A percentile compares a stretch with the other conserved stretches of the same genome.
Conservation (phyloP, 768 basidiomycete genomes). For the Asterophora lycoperdoides region DNA sequence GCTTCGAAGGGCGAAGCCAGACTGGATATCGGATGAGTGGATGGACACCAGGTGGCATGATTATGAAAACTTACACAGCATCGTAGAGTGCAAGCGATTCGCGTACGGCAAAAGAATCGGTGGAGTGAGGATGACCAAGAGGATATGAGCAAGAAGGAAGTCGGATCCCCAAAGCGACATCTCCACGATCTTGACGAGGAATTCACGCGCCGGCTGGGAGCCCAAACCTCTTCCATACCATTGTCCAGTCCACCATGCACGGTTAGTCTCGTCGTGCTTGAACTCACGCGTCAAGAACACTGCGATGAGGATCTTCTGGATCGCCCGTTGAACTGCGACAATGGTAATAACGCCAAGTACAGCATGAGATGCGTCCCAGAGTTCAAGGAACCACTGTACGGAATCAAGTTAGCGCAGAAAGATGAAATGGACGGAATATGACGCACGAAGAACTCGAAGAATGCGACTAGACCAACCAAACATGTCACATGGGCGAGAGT, state of each 20-base stretch:
- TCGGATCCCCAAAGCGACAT: conserved; percentile 97
- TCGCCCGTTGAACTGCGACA: conserved; percentile 84
- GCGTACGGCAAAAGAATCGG: conserved; percentile 83
- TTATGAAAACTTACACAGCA: conserved; percentile 65
- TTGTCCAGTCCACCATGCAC: conserved; percentile 98
- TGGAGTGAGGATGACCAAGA: conserved; percentile 83
- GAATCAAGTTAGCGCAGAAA: conserved; percentile 19
- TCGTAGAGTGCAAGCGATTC: conserved; percentile 88
- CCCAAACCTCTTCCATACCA: conserved; percentile 97
- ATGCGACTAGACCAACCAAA: conserved; percentile 77
- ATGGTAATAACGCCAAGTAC: conserved; percentile 90
- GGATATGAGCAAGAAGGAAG: conserved; percentile 80
- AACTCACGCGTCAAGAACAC: conserved; percentile 95
- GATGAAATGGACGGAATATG: conserved; percentile 3
- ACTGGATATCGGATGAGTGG: conserved; percentile 39
- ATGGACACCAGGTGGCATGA: too few species aligned
- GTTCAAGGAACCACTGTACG: conserved; percentile 88
- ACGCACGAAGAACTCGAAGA: conserved; percentile 96
- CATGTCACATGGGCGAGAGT: conserved; percentile 79
- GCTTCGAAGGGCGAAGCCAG: conserved; percentile 94
- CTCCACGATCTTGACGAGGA: conserved; percentile 97
- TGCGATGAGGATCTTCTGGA: conserved; percentile 92
- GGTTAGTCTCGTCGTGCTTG: conserved; percentile 98
- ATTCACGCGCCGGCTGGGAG: conserved; percentile 95
- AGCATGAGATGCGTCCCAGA: conserved; percentile 96